These are phyloP conservation scores for Volvariella surrecta DNA, from an alignment of 1,284 basidiomycete species.

Conservation along the genomic window DNA sequence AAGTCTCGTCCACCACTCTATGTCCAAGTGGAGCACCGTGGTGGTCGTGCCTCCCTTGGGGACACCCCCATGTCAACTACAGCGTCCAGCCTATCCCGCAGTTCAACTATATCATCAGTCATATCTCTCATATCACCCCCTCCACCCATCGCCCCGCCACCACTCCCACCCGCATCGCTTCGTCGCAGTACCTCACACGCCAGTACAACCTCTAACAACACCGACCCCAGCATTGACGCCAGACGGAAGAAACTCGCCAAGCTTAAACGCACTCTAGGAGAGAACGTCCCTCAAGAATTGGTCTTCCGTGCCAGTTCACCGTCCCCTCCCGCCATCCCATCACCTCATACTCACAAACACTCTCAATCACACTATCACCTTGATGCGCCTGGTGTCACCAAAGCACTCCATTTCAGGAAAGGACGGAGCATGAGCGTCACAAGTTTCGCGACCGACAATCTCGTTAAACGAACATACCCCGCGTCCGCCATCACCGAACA, in stretches of 20 bases:
- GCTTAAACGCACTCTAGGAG: constrained; percentile 41
- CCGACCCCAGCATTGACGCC: background rate
- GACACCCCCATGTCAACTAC: background rate
- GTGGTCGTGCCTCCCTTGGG: no score
- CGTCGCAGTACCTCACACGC: background rate
- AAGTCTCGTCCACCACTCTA: background rate
- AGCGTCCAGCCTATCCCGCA: no score
- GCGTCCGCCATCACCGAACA: constrained; percentile 2
- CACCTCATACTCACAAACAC: constrained; percentile 5
- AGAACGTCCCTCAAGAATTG: constrained; percentile 45
- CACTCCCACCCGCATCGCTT: background rate
- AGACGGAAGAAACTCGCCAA: constrained; percentile 30
- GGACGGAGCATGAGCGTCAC: constrained; percentile 1
- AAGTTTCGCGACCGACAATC: constrained; percentile 7
- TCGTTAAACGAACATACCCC: background rate
- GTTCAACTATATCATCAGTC: background rate
- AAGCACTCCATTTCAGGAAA: constrained; percentile 2
- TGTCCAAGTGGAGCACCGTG: background rate
- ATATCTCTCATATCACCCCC: background rate
- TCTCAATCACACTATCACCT: constrained; percentile 1
- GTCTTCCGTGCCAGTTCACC: constrained; percentile 24
- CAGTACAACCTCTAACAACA: constrained; percentile 7
- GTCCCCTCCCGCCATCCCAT: constrained; percentile 7
- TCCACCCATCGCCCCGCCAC: background rate
- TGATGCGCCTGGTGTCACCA: constrained; percentile 5